Evolutionary conservation across 2,329 filamentous ascomycete species (phyloP), one percentile per base, ranked within the genome.

Genomic region (Pseudophaeomoniella oleicola): DNA sequence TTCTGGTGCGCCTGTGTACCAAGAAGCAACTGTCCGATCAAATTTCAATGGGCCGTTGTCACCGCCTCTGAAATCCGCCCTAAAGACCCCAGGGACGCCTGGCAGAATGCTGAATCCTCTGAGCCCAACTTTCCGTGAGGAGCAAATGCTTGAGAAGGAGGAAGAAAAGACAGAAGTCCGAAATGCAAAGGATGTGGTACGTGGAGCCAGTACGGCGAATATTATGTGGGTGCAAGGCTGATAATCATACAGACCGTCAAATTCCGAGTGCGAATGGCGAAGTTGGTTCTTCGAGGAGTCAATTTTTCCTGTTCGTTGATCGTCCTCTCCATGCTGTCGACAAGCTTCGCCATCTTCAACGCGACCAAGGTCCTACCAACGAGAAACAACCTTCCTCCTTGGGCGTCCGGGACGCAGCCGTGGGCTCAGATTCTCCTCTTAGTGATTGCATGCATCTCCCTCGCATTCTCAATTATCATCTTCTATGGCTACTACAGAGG

Each of bases 221-320:
- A 30, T 34, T 16, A 27, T 32, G 6, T n/a, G 39, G 12, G 30
- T 34, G 19, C 31, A 32, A 37, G 37, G 14, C 55, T 67, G 57
- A 68, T 56, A 43, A 51, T 49, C 56, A 49, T 60, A 48, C 47
- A 94, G 88, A 92, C 82, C 79, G 75, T 93, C 57, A 96, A 94
- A 65, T 79, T 79, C 22, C 76, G 85, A 47, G 87, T 96, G 19
- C 78, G 90, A 33, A 70, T 96, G 59, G 90, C 88, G 48, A 98
- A 98, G 66, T 79, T 96, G 50, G 75, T 93, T 43, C 77, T 98
- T n/a, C 81, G 90, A 46, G 81, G 85, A 39, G 82, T 96, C 62
- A 94, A 88, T 69, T 96, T 98, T 60, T 86, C 84, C 59, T 98
- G 90, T 68, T 88, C 83, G 57, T 70, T 96, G 42, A 94, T 98